Percentiles rank a stretch among this genome's conserved stretches.
Evolutionary conservation across 1,139 yeast genomes (phyloP).

Genomic region (Lodderomyces parapsilosis): DNA sequence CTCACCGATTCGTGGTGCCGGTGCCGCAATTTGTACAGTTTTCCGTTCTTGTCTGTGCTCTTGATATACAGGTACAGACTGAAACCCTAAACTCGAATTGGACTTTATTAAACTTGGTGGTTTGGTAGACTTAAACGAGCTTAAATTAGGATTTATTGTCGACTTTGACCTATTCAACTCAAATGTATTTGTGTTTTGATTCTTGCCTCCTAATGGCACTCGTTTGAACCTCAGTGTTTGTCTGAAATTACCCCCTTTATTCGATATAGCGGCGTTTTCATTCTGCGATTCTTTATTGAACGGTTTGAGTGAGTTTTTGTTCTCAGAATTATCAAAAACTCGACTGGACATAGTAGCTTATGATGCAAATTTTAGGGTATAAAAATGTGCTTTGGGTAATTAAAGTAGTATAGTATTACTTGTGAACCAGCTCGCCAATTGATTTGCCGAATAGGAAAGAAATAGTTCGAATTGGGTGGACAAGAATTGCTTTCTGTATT

Average conservation of each 20-base stretch:
- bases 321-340: constrained; percentile 6
- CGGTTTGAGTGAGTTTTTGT: constrained; percentile 3
- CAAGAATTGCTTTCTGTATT: neutral
- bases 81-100: constrained; percentile 41
- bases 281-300: constrained; percentile 4
- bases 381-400: too few species aligned
- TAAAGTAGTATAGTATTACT: too few species aligned
- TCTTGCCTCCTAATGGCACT: constrained; percentile 53
- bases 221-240: constrained; percentile 17
- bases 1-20: too few species aligned
- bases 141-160: constrained; percentile 16
- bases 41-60: neutral
- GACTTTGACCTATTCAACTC: constrained; percentile 36
- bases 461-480: too few species aligned
- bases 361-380: too few species aligned
- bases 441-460: too few species aligned
- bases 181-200: constrained; percentile 34
- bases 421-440: too few species aligned
- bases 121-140: constrained; percentile 2
- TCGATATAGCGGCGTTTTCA: constrained; percentile 7
- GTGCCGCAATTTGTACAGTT: too few species aligned
- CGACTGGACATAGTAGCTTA: constrained; percentile 7
- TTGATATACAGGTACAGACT: constrained; percentile 5
- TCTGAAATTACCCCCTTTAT: constrained; percentile 4
- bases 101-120: constrained; percentile 34